These are phyloP conservation scores for Ophiostoma ips DNA, from an alignment of 2,329 filamentous ascomycete species.

Conservation along the genomic window DNA sequence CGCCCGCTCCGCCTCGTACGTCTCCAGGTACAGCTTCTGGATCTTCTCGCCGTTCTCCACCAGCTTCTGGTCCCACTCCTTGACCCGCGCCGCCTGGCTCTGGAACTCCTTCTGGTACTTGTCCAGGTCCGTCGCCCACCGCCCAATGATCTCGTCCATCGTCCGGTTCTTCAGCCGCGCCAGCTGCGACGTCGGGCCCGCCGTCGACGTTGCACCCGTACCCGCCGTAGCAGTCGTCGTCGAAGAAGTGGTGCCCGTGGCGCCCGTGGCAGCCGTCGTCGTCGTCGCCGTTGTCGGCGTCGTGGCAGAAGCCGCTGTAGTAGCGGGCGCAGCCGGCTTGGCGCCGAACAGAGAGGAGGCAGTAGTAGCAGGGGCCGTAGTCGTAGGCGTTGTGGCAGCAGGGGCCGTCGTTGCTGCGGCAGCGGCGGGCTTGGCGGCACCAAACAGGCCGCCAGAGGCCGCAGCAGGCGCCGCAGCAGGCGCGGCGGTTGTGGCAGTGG, in stretches of 20 bases:
- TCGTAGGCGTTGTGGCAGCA: not conserved
- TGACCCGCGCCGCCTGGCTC: constrained; percentile 72
- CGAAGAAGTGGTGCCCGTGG: constrained; percentile 21
- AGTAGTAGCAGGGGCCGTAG: constrained; percentile 1
- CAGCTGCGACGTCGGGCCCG: constrained; percentile 68
- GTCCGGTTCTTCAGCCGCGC: constrained; percentile 95
- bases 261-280: constrained; percentile 12
- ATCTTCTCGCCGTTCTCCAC: constrained; percentile 95
- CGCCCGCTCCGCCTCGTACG: constrained; percentile 85
- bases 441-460: constrained; percentile 1
- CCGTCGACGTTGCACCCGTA: constrained; percentile 46
- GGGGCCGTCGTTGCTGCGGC: not conserved
- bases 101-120: constrained; percentile 98
- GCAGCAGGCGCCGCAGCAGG: not conserved
- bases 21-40: constrained; percentile 79
- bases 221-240: constrained; percentile 15
- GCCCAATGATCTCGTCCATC: constrained; percentile 96
- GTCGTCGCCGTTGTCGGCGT: constrained; percentile 18
- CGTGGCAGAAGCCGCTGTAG: constrained; percentile 15
- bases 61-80: constrained; percentile 79
- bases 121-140: constrained; percentile 87
- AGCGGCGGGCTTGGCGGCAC: not conserved
- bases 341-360: constrained; percentile 4
- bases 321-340: constrained; percentile 11
- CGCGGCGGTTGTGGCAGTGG: not conserved